These are phyloP conservation scores for Cyclostephanos tholiformis DNA, from an alignment of 108 stramenopile genomes.

Conservation along the genomic window DNA sequence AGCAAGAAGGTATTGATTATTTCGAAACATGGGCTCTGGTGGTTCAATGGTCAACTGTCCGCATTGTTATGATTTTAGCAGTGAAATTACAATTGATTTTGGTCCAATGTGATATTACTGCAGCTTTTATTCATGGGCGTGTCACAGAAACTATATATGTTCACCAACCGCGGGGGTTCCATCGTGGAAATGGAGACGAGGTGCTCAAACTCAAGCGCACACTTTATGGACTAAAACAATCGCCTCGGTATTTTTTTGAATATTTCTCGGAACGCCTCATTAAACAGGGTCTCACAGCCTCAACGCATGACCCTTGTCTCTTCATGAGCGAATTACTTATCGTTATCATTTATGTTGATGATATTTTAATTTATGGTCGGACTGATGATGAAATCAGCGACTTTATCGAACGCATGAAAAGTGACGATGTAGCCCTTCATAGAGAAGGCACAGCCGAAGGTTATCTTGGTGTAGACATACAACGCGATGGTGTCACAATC, in stretches of 20 bases:
- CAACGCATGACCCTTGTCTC: background rate
- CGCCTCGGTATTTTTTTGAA: too few species aligned
- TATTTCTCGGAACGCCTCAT: too few species aligned
- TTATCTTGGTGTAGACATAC: too few species aligned
- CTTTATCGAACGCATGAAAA: background rate
- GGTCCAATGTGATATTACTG: slow-evolving; percentile 26
- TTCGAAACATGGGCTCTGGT: slow-evolving; percentile 56
- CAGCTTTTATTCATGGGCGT: too few species aligned
- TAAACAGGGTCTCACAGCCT: background rate
- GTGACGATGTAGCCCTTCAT: too few species aligned
- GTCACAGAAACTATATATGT: slow-evolving; percentile 51
- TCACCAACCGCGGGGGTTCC: slow-evolving; percentile 36
- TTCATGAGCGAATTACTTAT: slow-evolving; percentile 1
- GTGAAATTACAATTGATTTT: background rate
- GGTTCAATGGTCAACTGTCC: slow-evolving; percentile 46
- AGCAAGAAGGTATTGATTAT: slow-evolving; percentile 32
- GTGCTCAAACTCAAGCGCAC: background rate
- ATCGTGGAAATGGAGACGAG: slow-evolving; percentile 19
- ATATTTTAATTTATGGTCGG: background rate
- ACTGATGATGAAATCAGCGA: background rate
- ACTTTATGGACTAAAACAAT: background rate
- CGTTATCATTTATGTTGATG: too few species aligned
- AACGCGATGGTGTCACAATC: too few species aligned
- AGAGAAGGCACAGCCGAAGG: too few species aligned
- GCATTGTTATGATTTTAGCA: slow-evolving; percentile 27